Conservation (phyloP, 202 grass and related monocot genomes). For the Hordeum pubiflorum region DNA sequence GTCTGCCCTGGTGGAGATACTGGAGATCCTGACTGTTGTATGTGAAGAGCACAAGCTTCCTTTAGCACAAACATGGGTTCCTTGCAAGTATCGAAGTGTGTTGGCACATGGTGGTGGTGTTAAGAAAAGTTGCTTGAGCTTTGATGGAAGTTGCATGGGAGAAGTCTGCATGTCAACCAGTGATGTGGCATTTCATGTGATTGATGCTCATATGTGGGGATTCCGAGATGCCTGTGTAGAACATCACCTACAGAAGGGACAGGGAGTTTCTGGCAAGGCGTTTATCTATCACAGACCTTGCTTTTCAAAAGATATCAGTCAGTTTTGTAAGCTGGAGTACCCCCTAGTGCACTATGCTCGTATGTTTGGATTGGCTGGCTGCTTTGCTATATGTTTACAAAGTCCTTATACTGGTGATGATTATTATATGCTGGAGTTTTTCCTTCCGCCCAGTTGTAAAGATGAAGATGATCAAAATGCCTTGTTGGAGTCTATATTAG, state of each 20-base stretch:
- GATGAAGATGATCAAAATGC: constrained; percentile 43
- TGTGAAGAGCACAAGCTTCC: constrained; percentile 87
- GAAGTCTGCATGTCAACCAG: constrained; percentile 93
- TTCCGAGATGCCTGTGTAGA: constrained; percentile 90
- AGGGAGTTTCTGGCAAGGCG: constrained; percentile 79
- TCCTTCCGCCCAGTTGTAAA: constrained; percentile 61
- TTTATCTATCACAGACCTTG: constrained; percentile 58
- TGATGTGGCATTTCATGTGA: constrained; percentile 81
- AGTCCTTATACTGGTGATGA: constrained; percentile 72
- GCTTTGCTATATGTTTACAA: constrained; percentile 82
- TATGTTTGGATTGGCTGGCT: constrained; percentile 68
- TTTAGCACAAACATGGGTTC: constrained; percentile 96
- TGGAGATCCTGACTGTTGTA: constrained; percentile 65
- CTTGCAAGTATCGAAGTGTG: constrained; percentile 66
- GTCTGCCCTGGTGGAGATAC: constrained; percentile 83
- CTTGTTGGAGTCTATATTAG: constrained; percentile 59
- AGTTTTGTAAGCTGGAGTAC: constrained; percentile 72
- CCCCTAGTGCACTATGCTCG: constrained; percentile 90
- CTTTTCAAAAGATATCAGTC: constrained; percentile 61
- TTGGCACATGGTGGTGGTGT: constrained; percentile 80
- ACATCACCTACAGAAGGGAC: constrained; percentile 88
- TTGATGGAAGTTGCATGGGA: constrained; percentile 80
- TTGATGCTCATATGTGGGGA: constrained; percentile 79
- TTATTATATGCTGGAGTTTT: constrained; percentile 94
- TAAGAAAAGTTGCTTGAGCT: constrained; percentile 80